Evolutionary conservation across 495 filamentous ascomycete species (phyloP).

Genomic region (Bacidia rubella): DNA sequence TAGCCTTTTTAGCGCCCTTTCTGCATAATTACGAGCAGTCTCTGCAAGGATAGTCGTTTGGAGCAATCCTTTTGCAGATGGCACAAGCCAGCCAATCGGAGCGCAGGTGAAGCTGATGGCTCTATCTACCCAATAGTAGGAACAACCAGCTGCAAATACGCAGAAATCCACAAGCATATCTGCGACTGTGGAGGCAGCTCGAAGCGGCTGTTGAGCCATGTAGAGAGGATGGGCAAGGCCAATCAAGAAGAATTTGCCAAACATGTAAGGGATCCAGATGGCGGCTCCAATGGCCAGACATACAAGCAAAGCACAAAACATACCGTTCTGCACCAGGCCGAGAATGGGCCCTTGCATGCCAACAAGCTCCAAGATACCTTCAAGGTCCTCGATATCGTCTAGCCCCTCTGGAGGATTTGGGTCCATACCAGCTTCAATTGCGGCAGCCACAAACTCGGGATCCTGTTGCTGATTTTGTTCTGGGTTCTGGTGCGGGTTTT

Average conservation of each 20-base stretch:
- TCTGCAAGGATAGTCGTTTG: conserved; percentile 20
- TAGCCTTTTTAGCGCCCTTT: conserved; percentile 18
- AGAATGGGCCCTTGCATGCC: conserved; percentile 90
- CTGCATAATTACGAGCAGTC: conserved; percentile 18
- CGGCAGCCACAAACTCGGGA: conserved; percentile 25
- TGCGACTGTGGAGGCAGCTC: conserved; percentile 51
- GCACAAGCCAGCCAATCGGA: conserved; percentile 31
- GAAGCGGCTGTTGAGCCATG: conserved; percentile 54
- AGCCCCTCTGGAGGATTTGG: conserved; percentile 44
- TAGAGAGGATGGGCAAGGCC: conserved; percentile 65
- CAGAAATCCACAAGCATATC: conserved; percentile 54
- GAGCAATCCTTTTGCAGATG: conserved; percentile 28
- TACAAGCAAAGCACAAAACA: conserved; percentile 85
- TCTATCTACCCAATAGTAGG: conserved; percentile 39
- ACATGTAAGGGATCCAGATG: conserved; percentile 82
- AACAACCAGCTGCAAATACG: conserved; percentile 41
- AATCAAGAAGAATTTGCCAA: conserved; percentile 71
- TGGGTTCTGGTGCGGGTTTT: conserved; percentile 13
- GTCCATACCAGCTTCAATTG: conserved; percentile 38
- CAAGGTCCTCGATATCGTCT: conserved; percentile 92
- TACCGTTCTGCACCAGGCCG: conserved; percentile 81
- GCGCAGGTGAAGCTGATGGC: conserved; percentile 31
- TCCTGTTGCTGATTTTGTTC: conserved; percentile 24
- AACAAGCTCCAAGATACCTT: conserved; percentile 90
- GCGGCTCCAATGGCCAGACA: conserved; percentile 70